Conservation (phyloP, 495 filamentous ascomycete genomes). For the Apodospora peruviana region DNA sequence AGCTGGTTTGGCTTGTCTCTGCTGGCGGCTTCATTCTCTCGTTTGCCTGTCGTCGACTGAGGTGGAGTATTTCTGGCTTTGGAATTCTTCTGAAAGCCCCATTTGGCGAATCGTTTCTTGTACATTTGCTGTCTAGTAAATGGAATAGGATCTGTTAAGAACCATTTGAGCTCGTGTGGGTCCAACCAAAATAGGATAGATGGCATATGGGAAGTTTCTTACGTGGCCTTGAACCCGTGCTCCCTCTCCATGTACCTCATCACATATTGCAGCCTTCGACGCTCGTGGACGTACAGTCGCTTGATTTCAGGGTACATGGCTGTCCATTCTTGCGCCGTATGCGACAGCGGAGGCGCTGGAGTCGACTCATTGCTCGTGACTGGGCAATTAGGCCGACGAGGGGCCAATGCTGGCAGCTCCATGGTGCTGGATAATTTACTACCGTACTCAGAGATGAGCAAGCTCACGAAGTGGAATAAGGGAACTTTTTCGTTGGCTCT, state of each 20-base stretch:
- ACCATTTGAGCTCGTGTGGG: neutral
- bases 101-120: slow-evolving; percentile 2
- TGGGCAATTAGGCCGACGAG: too few relatives aligned
- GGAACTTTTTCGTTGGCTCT: too few relatives aligned
- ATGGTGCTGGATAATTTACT: too few relatives aligned
- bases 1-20: too few relatives aligned
- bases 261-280: neutral
- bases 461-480: too few relatives aligned
- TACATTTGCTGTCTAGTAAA: neutral
- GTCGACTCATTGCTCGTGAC: too few relatives aligned
- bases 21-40: too few relatives aligned
- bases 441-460: too few relatives aligned
- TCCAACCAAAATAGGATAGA: neutral
- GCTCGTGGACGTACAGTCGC: neutral
- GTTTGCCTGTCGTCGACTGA: too few relatives aligned
- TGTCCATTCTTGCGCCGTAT: neutral
- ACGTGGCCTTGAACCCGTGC: slow-evolving; percentile 1
- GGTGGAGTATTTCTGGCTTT: too few relatives aligned
- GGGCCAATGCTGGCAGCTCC: too few relatives aligned
- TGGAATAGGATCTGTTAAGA: neutral
- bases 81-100: neutral
- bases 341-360: too few relatives aligned
- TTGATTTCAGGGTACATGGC: neutral
- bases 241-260: neutral
- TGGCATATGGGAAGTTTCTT: neutral